phyloP scores from a whole-genome alignment of 176 grass and related monocot genomes.

The Themeda triandra region DNA sequence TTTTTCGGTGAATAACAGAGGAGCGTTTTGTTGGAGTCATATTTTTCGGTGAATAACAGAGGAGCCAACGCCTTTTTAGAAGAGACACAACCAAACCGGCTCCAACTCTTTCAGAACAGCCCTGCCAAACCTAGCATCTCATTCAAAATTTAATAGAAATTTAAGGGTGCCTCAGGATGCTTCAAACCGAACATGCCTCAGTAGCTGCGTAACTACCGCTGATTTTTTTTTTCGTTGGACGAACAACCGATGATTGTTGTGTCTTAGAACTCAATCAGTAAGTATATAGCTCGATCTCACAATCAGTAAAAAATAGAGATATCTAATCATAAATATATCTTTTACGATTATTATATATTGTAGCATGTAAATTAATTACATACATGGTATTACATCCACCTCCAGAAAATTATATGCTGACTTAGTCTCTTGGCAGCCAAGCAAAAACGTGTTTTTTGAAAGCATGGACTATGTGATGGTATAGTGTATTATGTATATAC shows the following conservation, averaged over 20 bases:
- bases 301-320: too few relatives aligned
- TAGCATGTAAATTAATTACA: background rate
- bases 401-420: background rate
- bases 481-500: too few relatives aligned
- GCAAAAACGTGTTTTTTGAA: background rate
- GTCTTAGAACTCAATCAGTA: background rate
- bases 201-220: background rate
- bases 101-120: too few relatives aligned
- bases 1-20: too few relatives aligned
- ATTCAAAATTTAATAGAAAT: background rate
- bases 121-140: too few relatives aligned
- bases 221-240: background rate
- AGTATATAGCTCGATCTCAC: too few relatives aligned
- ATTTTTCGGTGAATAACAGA: too few relatives aligned
- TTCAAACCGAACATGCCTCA: background rate
- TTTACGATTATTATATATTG: background rate
- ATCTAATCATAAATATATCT: too few relatives aligned
- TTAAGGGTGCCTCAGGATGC: background rate
- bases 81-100: too few relatives aligned
- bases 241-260: background rate
- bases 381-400: background rate
- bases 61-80: too few relatives aligned
- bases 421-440: background rate
- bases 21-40: too few relatives aligned
- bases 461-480: too few relatives aligned